These are phyloP conservation scores for Panicum hallii DNA, from an alignment of 202 grass and related monocot genomes.

Conservation along the genomic window DNA sequence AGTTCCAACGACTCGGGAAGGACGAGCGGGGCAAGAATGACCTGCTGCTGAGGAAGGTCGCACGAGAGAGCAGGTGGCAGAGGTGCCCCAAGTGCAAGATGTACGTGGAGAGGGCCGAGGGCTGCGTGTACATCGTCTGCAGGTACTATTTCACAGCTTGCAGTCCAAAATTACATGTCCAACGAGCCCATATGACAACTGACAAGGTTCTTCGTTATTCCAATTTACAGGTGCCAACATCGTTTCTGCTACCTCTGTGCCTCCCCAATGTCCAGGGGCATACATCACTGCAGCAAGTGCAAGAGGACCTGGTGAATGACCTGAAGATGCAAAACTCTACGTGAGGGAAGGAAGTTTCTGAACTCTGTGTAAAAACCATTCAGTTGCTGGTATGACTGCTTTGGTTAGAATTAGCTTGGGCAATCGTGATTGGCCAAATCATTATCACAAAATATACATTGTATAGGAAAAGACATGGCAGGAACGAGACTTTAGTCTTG, in stretches of 20 bases:
- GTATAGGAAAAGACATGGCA: not conserved
- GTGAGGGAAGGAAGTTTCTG: not conserved
- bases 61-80: slow-evolving; percentile 58
- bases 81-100: slow-evolving; percentile 83
- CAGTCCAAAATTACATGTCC: not conserved
- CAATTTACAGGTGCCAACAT: slow-evolving; percentile 55
- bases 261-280: slow-evolving; percentile 57
- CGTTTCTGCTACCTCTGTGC: slow-evolving; percentile 79
- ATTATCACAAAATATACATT: not conserved
- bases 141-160: slow-evolving; percentile 40
- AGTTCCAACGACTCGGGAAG: slow-evolving; percentile 51
- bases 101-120: slow-evolving; percentile 62
- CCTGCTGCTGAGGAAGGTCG: slow-evolving; percentile 65
- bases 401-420: not conserved
- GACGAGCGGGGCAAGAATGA: slow-evolving; percentile 56
- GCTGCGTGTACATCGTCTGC: slow-evolving; percentile 64
- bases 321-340: not conserved
- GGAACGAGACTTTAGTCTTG: not conserved
- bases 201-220: not conserved
- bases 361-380: not conserved
- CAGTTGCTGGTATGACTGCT: not conserved
- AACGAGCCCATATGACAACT: not conserved
- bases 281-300: slow-evolving; percentile 63
- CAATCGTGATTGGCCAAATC: not conserved
- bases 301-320: slow-evolving; percentile 50